Percentiles rank a stretch among this genome's conserved stretches.
phyloP scores from a whole-genome alignment of 805 yeast species.

The Myxozyma sirexii region DNA sequence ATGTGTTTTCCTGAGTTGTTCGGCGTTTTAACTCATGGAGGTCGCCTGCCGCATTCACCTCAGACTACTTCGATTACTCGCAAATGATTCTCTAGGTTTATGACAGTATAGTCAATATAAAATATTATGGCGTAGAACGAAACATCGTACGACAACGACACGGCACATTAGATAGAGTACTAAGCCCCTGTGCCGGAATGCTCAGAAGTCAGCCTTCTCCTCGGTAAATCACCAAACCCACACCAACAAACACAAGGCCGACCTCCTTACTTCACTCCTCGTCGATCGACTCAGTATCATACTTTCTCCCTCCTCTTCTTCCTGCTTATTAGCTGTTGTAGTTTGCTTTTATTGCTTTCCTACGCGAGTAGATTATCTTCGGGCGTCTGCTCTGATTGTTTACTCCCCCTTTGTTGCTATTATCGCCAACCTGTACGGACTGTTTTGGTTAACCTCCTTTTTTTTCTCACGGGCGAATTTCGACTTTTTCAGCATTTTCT shows the following conservation, averaged over 20 bases:
- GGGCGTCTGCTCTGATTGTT: not conserved
- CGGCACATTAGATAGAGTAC: not conserved
- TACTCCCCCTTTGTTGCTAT: not conserved
- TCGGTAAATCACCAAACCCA: not conserved
- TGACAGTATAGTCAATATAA: too few relatives aligned
- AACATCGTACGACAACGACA: too few relatives aligned
- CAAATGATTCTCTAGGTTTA: too few relatives aligned
- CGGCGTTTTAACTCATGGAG: too few relatives aligned
- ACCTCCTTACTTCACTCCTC: conserved; percentile 8
- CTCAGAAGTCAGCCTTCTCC: not conserved
- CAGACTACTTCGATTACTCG: too few relatives aligned
- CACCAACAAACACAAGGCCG: not conserved
- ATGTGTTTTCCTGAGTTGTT: too few relatives aligned
- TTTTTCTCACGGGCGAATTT: not conserved
- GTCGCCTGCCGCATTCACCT: too few relatives aligned
- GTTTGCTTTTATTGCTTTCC: not conserved
- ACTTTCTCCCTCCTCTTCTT: not conserved
- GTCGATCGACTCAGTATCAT: not conserved
- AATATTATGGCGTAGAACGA: too few relatives aligned
- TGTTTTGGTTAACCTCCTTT: conserved; percentile 3
- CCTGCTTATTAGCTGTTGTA: too few relatives aligned
- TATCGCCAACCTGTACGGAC: conserved; percentile 5
- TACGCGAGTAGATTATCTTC: not conserved
- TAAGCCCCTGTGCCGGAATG: not conserved
- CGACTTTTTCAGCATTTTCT: not conserved